phyloP scores from a whole-genome alignment of 495 filamentous ascomycete species.

The Penicillium canariense region DNA sequence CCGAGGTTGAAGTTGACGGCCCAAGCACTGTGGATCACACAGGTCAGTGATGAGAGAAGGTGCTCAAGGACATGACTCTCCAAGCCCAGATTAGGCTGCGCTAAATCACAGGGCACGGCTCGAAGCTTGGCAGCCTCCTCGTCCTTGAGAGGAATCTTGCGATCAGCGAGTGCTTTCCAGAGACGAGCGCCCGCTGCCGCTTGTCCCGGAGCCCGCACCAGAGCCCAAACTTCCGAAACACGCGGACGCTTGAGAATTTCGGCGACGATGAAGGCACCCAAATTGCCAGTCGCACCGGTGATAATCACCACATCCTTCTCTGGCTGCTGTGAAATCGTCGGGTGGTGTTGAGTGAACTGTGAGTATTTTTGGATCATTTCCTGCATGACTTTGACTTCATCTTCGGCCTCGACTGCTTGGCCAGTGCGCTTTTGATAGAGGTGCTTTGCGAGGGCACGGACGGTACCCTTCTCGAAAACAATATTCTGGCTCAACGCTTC shows the following conservation, averaged over 20 bases:
- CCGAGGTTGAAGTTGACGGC: constrained; percentile 70
- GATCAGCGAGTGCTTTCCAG: constrained; percentile 20
- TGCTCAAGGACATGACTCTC: constrained; percentile 30
- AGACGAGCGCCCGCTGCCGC: constrained; percentile 24
- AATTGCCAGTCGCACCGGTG: constrained; percentile 61
- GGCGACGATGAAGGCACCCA: constrained; percentile 57
- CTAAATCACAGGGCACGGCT: constrained; percentile 26
- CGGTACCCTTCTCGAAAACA: constrained; percentile 46
- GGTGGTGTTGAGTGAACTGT: constrained; percentile 34
- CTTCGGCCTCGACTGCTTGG: constrained; percentile 19
- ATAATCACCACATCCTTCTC: constrained; percentile 31
- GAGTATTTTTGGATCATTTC: constrained; percentile 43
- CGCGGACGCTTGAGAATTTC: constrained; percentile 30
- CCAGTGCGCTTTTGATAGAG: constrained; percentile 26
- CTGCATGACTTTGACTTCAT: constrained; percentile 30
- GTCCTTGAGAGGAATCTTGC: constrained; percentile 19
- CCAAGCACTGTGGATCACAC: constrained; percentile 65
- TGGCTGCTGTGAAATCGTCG: constrained; percentile 14
- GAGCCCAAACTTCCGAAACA: constrained; percentile 51
- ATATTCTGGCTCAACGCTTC: constrained; percentile 43
- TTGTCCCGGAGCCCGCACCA: constrained; percentile 51
- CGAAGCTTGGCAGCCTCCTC: constrained; percentile 20
- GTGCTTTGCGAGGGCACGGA: constrained; percentile 33
- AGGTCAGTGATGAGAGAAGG: constrained; percentile 43
- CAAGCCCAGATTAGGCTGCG: constrained; percentile 47